Evolutionary conservation across 176 grass and related monocot genomes (phyloP).

Genomic region (Carex cristatella): DNA sequence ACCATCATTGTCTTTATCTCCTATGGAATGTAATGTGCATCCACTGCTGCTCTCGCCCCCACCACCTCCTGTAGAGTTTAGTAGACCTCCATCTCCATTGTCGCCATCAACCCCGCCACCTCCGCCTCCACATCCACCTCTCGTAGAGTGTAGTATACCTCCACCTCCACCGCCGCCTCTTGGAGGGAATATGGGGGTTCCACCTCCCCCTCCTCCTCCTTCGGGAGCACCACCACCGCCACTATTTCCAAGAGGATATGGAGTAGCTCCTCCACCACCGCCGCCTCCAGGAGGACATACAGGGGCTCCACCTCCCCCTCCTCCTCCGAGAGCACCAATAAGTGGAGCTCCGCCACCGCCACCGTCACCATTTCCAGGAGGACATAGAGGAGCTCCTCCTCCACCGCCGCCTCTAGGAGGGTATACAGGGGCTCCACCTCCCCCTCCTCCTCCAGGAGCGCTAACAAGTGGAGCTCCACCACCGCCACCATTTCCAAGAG

Average conservation of each 20-base stretch:
- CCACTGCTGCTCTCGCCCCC: not conserved
- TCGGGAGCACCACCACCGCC: constrained; percentile 7
- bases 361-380: constrained; percentile 15
- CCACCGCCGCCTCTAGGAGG: constrained; percentile 34
- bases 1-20: not conserved
- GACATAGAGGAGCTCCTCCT: not conserved
- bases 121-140: not conserved
- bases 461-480: constrained; percentile 27
- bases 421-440: not conserved
- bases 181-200: not conserved
- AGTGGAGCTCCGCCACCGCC: constrained; percentile 18
- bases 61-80: not conserved
- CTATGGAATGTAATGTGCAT: not conserved
- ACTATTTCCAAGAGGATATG: no score
- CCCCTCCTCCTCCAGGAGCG: constrained; percentile 20
- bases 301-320: not conserved
- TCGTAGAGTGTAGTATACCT: no score
- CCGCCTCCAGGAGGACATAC: not conserved
- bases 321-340: not conserved
- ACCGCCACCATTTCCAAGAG: constrained; percentile 39
- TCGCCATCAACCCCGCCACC: constrained; percentile 17
- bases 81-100: constrained; percentile 26
- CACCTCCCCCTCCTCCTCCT: not conserved
- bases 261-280: constrained; percentile 18
- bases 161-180: constrained; percentile 35